These are phyloP conservation scores for Clitocybe nebularis DNA, from an alignment of 1,284 basidiomycete genomes.

Conservation along the genomic window DNA sequence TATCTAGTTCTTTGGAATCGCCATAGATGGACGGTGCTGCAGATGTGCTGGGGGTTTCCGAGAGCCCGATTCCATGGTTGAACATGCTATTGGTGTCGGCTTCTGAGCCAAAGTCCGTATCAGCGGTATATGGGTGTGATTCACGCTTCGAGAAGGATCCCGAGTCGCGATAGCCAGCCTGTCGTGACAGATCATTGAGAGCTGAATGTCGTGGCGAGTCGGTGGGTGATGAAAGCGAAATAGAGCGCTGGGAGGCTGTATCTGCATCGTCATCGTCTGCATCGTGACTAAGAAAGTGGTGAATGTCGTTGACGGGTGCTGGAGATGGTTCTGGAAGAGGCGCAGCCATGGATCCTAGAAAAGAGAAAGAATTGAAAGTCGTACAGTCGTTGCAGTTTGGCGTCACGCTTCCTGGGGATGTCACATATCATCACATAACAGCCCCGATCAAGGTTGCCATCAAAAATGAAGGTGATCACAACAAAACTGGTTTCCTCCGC, in stretches of 20 bases:
- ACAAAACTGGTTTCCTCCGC: slow-evolving; percentile 8
- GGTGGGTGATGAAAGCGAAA: slow-evolving; percentile 64
- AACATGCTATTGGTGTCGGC: slow-evolving; percentile 48
- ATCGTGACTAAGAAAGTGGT: slow-evolving; percentile 25
- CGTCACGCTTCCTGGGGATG: slow-evolving; percentile 3
- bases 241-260: slow-evolving; percentile 76
- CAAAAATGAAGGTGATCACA: slow-evolving; percentile 4
- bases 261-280: slow-evolving; percentile 58
- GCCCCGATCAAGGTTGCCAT: slow-evolving; percentile 10
- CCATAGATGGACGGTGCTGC: slow-evolving; percentile 45
- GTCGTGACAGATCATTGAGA: slow-evolving; percentile 21
- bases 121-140: slow-evolving; percentile 43
- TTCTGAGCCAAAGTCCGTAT: slow-evolving; percentile 51
- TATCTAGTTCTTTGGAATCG: slow-evolving; percentile 28
- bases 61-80: slow-evolving; percentile 29
- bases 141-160: slow-evolving; percentile 37
- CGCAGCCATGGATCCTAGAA: slow-evolving; percentile 18
- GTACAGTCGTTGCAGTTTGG: slow-evolving; percentile 1
- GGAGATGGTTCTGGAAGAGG: slow-evolving; percentile 21
- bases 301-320: slow-evolving; percentile 16
- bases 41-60: slow-evolving; percentile 51
- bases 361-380: not conserved
- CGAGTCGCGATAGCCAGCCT: slow-evolving; percentile 32
- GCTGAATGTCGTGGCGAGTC: slow-evolving; percentile 39
- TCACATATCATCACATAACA: not conserved